These are phyloP conservation scores for Oryza rufipogon DNA, from an alignment of 176 grass and related monocot genomes.

Conservation along the genomic window DNA sequence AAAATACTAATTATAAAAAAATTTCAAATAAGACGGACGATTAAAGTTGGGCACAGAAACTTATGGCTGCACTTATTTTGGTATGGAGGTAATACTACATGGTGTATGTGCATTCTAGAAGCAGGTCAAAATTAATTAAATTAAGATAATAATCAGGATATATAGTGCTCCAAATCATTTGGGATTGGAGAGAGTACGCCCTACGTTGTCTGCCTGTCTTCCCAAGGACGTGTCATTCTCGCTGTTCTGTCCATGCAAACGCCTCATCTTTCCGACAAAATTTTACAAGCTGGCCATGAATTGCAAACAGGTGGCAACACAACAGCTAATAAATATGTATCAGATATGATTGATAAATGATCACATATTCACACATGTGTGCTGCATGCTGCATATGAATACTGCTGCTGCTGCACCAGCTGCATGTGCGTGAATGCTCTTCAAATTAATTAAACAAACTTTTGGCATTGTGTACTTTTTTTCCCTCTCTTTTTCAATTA, in stretches of 20 bases:
- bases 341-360: neutral
- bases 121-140: neutral
- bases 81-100: too few relatives aligned
- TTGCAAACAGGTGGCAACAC: neutral
- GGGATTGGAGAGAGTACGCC: neutral
- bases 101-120: neutral
- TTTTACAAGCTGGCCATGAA: neutral
- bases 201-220: neutral
- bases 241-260: neutral
- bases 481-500: neutral
- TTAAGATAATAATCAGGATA: neutral
- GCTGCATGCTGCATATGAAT: neutral
- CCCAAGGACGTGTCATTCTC: neutral
- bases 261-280: neutral
- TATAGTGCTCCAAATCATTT: neutral
- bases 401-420: neutral
- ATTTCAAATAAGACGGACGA: too few relatives aligned
- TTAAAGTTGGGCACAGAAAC: too few relatives aligned
- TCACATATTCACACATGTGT: neutral
- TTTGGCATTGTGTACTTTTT: neutral
- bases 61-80: too few relatives aligned
- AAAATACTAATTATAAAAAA: too few relatives aligned
- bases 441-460: neutral
- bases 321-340: neutral
- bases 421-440: neutral